These are phyloP conservation scores for Pyrus pyrifolia DNA, from an alignment of 306 rosid genomes.

Conservation along the genomic window DNA sequence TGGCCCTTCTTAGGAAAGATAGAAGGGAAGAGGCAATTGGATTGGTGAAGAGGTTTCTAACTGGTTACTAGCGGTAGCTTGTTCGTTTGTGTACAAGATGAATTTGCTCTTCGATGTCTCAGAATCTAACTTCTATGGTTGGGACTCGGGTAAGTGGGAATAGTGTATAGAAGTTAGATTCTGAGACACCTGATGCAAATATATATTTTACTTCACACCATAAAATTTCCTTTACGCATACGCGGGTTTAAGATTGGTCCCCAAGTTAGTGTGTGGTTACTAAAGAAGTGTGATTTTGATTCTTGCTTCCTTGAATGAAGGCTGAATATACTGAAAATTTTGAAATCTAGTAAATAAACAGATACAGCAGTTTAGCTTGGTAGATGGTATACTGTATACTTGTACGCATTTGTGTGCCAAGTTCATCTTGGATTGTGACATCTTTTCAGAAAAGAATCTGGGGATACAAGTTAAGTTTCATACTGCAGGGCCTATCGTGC, in stretches of 20 bases:
- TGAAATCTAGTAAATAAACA: neutral
- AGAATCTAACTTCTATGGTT: neutral
- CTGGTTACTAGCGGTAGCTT: neutral
- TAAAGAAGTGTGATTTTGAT: neutral
- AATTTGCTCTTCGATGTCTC: neutral
- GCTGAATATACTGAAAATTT: neutral
- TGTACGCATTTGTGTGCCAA: neutral
- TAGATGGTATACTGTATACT: no score
- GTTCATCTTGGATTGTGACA: neutral
- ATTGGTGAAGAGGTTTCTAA: no score
- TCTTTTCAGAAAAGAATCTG: neutral
- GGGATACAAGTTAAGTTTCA: neutral
- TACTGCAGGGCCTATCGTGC: slow-evolving; percentile 88
- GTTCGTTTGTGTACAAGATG: neutral
- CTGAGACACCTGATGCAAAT: no score
- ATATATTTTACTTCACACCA: neutral
- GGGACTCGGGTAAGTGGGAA: neutral
- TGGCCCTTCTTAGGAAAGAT: neutral
- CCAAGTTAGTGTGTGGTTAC: neutral
- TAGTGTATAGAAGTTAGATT: neutral
- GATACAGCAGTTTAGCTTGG: neutral
- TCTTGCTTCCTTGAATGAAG: neutral
- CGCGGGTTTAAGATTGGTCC: neutral
- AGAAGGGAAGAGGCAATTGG: neutral
- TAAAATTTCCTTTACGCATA: neutral